A percentile compares a stretch with the other conserved stretches of the same genome.
These are phyloP conservation scores for Marasmius oreades DNA, from an alignment of 1,284 basidiomycete species.

Conservation along the genomic window DNA sequence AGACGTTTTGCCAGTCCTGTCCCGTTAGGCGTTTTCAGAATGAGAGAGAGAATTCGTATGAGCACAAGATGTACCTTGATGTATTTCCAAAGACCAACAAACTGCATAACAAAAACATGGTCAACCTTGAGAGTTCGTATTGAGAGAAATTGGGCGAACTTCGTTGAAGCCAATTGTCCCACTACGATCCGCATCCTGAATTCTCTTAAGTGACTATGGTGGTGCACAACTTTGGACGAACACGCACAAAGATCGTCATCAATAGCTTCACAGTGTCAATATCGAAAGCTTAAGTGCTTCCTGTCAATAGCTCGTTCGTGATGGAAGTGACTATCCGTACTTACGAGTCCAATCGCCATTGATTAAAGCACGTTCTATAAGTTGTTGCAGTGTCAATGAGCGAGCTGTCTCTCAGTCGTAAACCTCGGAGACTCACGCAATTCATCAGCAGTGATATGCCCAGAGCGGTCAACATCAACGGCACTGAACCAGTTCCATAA, in stretches of 20 bases:
- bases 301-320: neutral
- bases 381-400: neutral
- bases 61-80: slow-evolving; percentile 48
- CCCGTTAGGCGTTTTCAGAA: neutral
- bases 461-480: slow-evolving; percentile 70
- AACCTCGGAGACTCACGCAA: slow-evolving; percentile 48
- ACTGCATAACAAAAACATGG: slow-evolving; percentile 34
- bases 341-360: slow-evolving; percentile 78
- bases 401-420: neutral
- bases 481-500: slow-evolving; percentile 71
- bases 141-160: slow-evolving; percentile 28
- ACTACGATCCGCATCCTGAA: slow-evolving; percentile 25
- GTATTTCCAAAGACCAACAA: slow-evolving; percentile 76
- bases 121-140: neutral
- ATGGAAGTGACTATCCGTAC: slow-evolving; percentile 25
- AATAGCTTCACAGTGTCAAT: slow-evolving; percentile 80
- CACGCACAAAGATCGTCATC: slow-evolving; percentile 74
- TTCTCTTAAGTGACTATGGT: neutral
- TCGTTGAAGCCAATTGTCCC: slow-evolving; percentile 79
- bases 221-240: too few species aligned
- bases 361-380: slow-evolving; percentile 62
- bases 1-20: slow-evolving; percentile 77
- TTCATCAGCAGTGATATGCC: slow-evolving; percentile 61
- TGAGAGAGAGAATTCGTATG: neutral
- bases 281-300: slow-evolving; percentile 59